These are phyloP conservation scores for Thecaphora frezii DNA, from an alignment of 1,284 basidiomycete genomes.

Conservation along the genomic window DNA sequence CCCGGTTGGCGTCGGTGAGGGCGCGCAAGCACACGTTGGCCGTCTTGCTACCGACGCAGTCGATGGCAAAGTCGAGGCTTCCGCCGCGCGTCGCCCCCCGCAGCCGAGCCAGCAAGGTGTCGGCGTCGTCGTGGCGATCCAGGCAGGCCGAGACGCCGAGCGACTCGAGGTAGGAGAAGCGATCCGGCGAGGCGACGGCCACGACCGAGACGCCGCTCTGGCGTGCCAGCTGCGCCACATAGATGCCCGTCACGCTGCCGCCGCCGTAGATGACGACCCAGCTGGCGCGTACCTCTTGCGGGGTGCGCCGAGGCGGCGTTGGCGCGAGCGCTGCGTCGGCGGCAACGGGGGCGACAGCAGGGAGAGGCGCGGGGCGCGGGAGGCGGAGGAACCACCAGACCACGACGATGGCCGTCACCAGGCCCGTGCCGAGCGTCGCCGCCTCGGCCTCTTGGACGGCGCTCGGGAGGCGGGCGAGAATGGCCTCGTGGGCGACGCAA, in stretches of 20 bases:
- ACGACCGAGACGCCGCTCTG: constrained; percentile 29
- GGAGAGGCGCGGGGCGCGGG: constrained; percentile 1
- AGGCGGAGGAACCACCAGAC: constrained; percentile 44
- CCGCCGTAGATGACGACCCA: constrained; percentile 38
- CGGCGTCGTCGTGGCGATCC: constrained; percentile 19
- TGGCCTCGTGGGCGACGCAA: constrained; percentile 27
- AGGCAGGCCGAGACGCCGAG: constrained; percentile 34
- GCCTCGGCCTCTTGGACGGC: constrained; percentile 29
- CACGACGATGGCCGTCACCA: constrained; percentile 55
- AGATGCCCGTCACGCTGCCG: constrained; percentile 49
- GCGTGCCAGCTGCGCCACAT: constrained; percentile 36
- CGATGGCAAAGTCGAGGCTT: constrained; percentile 31
- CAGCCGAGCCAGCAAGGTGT: constrained; percentile 22
- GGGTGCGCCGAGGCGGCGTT: background rate
- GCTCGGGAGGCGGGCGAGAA: constrained; percentile 26
- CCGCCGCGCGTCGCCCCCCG: constrained; percentile 6
- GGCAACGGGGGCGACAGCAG: background rate
- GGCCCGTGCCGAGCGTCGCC: constrained; percentile 48
- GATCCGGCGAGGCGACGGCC: constrained; percentile 35
- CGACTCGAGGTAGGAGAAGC: constrained; percentile 36
- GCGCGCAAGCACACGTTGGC: constrained; percentile 23
- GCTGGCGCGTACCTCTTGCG: background rate
- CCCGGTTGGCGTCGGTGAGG: background rate
- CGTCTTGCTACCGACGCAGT: constrained; percentile 45
- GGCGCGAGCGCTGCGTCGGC: background rate